Conservation (phyloP, 345 rosid genomes). For the Moricandia arvensis region DNA sequence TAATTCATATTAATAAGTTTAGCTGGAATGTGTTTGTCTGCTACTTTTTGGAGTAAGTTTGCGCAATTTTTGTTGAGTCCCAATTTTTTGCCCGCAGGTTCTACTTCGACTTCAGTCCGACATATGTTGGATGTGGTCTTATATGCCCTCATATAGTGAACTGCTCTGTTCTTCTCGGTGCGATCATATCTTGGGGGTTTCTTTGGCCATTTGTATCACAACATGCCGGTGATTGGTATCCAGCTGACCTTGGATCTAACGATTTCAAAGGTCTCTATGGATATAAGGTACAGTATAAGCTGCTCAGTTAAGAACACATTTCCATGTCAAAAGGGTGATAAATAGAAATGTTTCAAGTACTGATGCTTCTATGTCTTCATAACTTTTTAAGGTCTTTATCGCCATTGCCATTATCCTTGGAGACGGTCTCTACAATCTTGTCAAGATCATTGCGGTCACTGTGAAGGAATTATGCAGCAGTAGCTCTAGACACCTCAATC, state of each 20-base stretch:
- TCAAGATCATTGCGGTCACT: background rate
- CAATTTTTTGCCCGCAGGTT: background rate
- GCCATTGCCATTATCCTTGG: background rate
- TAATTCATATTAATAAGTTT: background rate
- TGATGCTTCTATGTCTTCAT: background rate
- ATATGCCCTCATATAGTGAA: background rate
- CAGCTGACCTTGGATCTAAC: background rate
- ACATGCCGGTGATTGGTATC: background rate
- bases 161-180: background rate
- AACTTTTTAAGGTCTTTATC: background rate
- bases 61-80: background rate
- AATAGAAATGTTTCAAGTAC: background rate
- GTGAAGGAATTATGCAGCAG: background rate
- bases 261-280: background rate
- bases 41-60: background rate
- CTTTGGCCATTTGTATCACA: background rate
- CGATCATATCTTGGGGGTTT: background rate
- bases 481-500: background rate
- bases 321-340: background rate
- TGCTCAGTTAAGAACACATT: background rate
- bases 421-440: background rate
- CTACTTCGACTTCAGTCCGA: background rate
- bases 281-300: background rate
- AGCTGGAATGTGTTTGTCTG: background rate
- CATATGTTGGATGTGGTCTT: background rate